Conservation (phyloP, 1,139 yeast species). For the Kodamaea derodonti region DNA sequence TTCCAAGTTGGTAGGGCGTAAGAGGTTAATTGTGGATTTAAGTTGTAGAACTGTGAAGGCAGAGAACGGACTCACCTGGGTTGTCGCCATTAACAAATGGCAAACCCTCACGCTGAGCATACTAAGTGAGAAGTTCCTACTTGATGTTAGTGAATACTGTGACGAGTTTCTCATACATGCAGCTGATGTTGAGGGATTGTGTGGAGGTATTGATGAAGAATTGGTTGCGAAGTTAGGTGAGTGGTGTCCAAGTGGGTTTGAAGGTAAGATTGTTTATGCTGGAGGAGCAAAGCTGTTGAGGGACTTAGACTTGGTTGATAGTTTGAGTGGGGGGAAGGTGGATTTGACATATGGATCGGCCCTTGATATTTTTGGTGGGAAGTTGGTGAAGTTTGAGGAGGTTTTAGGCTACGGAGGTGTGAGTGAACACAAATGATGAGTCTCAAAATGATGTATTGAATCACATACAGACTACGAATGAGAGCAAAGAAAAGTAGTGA, state of each 20-base stretch:
- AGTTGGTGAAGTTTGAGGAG: slow-evolving; percentile 68
- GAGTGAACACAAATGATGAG: too few relatives aligned
- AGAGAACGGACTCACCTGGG: slow-evolving; percentile 52
- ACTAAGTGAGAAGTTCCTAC: slow-evolving; percentile 52
- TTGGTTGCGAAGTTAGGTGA: slow-evolving; percentile 68
- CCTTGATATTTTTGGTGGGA: slow-evolving; percentile 90
- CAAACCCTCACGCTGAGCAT: slow-evolving; percentile 74
- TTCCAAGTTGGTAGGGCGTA: slow-evolving; percentile 54
- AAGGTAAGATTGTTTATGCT: slow-evolving; percentile 82
- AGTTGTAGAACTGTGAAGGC: slow-evolving; percentile 61
- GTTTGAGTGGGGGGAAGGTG: slow-evolving; percentile 72
- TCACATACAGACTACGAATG: too few relatives aligned
- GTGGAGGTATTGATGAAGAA: slow-evolving; percentile 83
- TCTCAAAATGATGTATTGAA: too few relatives aligned
- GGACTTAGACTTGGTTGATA: slow-evolving; percentile 64
- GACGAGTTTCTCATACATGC: slow-evolving; percentile 91
- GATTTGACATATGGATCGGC: slow-evolving; percentile 93
- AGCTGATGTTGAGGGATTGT: slow-evolving; percentile 96
- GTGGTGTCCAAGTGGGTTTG: slow-evolving; percentile 63
- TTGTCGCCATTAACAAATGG: slow-evolving; percentile 97
- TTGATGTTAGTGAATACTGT: slow-evolving; percentile 58
- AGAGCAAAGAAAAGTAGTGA: too few relatives aligned
- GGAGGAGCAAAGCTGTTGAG: slow-evolving; percentile 84
- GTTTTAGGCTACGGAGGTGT: too few relatives aligned
- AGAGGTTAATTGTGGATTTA: slow-evolving; percentile 77